These are phyloP conservation scores for Hypoxylon intermedium DNA, from an alignment of 495 filamentous ascomycete species.

Conservation along the genomic window DNA sequence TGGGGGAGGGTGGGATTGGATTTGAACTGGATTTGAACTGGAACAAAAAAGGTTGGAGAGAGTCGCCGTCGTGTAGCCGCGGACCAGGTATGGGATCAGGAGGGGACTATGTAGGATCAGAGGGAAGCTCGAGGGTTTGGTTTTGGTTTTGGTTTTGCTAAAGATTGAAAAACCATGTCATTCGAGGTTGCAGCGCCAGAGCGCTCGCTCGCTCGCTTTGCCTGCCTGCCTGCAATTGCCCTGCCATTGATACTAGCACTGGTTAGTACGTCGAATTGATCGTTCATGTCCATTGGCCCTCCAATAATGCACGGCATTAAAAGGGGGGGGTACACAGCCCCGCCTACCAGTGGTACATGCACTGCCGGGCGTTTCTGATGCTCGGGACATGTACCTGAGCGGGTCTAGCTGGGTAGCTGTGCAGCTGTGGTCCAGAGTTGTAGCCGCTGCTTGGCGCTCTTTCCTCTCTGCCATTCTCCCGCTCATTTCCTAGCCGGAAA, in stretches of 20 bases:
- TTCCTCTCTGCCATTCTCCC: neutral
- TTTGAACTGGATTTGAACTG: no score
- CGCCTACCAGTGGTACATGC: slow-evolving; percentile 19
- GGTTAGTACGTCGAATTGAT: neutral
- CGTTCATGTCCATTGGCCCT: neutral
- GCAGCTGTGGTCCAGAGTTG: neutral
- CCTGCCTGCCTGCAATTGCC: no score
- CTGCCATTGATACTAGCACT: neutral
- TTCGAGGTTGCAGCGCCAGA: no score
- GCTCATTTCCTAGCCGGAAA: neutral
- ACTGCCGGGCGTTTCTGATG: slow-evolving; percentile 27
- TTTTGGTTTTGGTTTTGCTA: slow-evolving; percentile 6
- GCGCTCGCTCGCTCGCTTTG: no score
- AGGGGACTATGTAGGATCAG: no score
- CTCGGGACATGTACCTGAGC: slow-evolving; percentile 24
- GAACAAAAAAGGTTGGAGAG: no score
- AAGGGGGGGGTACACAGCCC: slow-evolving; percentile 32
- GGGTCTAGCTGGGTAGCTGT: slow-evolving; percentile 18
- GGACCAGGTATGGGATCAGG: no score
- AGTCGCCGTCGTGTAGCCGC: no score
- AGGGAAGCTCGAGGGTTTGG: neutral
- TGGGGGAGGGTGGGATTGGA: no score
- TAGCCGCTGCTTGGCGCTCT: slow-evolving; percentile 30
- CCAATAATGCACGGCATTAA: slow-evolving; percentile 27
- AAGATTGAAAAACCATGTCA: no score